Evolutionary conservation across 768 basidiomycete genomes (phyloP).

Genomic region (Infundibulicybe gibba): DNA sequence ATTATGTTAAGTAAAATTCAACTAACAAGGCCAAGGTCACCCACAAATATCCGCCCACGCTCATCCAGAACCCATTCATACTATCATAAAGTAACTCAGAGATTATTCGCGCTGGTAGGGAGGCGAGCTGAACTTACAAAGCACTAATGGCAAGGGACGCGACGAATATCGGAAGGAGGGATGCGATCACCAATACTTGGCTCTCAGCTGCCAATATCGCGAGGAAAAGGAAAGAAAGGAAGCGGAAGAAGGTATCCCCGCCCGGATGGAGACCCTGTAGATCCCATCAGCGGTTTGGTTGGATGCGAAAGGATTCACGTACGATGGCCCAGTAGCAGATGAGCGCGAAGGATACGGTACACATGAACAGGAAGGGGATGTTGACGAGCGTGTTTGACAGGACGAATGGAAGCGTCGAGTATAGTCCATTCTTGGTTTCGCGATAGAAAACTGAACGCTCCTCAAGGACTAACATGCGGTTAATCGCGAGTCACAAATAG

Average conservation of each 20-base stretch:
- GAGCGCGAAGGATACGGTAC: conserved; percentile 42
- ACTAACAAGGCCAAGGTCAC: conserved; percentile 6
- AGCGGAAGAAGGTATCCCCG: conserved; percentile 47
- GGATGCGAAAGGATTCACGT: conserved; percentile 11
- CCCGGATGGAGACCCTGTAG: conserved; percentile 46
- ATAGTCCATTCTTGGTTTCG: conserved; percentile 56
- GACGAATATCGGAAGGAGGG: conserved; percentile 54
- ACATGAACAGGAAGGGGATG: conserved; percentile 51
- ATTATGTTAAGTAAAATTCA: conserved; percentile 6
- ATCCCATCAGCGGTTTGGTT: not conserved
- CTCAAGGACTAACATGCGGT: conserved; percentile 40
- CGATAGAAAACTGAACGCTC: conserved; percentile 55
- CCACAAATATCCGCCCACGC: conserved; percentile 43
- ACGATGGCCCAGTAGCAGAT: conserved; percentile 52
- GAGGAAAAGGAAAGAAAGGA: conserved; percentile 50
- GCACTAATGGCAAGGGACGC: conserved; percentile 53
- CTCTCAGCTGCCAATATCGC: conserved; percentile 50
- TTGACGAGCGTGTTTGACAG: conserved; percentile 51
- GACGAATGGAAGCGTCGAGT: conserved; percentile 49
- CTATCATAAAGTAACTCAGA: conserved; percentile 7
- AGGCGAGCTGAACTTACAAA: conserved; percentile 26
- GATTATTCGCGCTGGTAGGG: not conserved
- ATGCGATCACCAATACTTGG: conserved; percentile 46
- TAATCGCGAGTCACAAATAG: not conserved
- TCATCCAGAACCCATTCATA: conserved; percentile 58